Base-by-base conservation (phyloP, 1,284 basidiomycete species). In the Melampsora americana region DNA sequence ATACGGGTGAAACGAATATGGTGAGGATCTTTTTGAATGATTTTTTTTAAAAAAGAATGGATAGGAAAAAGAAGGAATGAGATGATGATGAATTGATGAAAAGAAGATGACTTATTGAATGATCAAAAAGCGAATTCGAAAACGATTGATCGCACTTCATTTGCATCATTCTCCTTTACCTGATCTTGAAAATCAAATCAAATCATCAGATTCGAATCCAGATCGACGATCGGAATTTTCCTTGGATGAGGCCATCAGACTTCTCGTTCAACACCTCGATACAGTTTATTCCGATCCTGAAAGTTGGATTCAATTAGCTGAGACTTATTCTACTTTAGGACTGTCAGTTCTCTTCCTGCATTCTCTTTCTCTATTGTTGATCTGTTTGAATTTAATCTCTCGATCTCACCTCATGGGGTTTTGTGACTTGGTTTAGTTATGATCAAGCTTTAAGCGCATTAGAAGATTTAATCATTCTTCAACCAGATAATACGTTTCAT, bases 271-370 rank as follows among this genome's bases (percentile, higher is more conserved):
- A 44, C 91, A 93, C 81, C 87, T 98, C 48, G 95, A 98, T 81
- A 93, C 90, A 0, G 94, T 95, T 83, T 98, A 98, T 83, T 88
- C 89, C 39, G 95, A 99, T 80, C 86, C 92, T 0, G 91, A 95
- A 79, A 94, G 88, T 4, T 99, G 95, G 95, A 86, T 93, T 14
- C 90, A 96, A 81, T 87, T 99, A n/a, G 91, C 93, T 0, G 91
- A 93, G 79, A 87, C 94, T 6, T 96, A 99, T 81, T 86, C 89
- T 1, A 87, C 88, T 18, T 89, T 90, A 79, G 88, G 89, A 77
- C 88, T 92, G 90, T 96, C 80, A 78, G 89, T 48, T 39, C 14
- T n/a, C n/a, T n/a, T n/a, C n/a, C n/a, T n/a, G n/a, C n/a, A n/a
- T n/a, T n/a, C n/a, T n/a, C n/a, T n/a, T n/a, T n/a, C n/a, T n/a